phyloP scores from a whole-genome alignment of 805 yeast species.

The Scheffersomyces lignosus region DNA sequence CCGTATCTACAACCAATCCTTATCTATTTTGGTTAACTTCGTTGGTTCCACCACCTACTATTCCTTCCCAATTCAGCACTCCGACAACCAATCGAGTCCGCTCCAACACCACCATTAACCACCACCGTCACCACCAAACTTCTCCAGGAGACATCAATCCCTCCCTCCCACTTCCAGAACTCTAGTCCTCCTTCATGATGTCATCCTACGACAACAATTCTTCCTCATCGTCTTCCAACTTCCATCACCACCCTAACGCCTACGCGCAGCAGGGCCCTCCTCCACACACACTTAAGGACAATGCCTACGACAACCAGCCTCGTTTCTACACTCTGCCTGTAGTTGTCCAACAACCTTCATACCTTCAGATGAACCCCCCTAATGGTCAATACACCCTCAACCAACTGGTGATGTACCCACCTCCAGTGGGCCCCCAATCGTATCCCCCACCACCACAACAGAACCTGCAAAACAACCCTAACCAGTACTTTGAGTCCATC shows the following conservation, averaged over 20 bases:
- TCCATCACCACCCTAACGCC: neutral
- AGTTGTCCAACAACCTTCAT: conserved; percentile 23
- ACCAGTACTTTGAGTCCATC: conserved; percentile 10
- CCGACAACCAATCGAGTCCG: no score
- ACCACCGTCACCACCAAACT: no score
- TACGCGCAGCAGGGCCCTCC: neutral
- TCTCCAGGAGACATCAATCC: no score
- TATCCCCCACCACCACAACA: conserved; percentile 7
- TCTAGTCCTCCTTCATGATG: neutral
- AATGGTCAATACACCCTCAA: conserved; percentile 11
- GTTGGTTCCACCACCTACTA: no score
- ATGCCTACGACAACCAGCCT: conserved; percentile 15
- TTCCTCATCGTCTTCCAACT: neutral
- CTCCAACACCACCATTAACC: no score
- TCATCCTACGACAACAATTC: neutral
- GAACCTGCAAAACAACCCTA: conserved; percentile 8
- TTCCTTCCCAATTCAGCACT: no score
- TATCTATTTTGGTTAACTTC: no score
- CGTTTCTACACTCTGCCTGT: conserved; percentile 22
- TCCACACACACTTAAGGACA: conserved; percentile 6
- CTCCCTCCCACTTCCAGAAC: no score
- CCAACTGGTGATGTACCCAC: conserved; percentile 3
- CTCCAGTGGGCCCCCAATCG: conserved; percentile 6
- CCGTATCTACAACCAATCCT: no score
- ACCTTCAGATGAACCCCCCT: conserved; percentile 11